These are phyloP conservation scores for Aotearoamyces nothofagi DNA, from an alignment of 2,329 filamentous ascomycete genomes.

Conservation along the genomic window DNA sequence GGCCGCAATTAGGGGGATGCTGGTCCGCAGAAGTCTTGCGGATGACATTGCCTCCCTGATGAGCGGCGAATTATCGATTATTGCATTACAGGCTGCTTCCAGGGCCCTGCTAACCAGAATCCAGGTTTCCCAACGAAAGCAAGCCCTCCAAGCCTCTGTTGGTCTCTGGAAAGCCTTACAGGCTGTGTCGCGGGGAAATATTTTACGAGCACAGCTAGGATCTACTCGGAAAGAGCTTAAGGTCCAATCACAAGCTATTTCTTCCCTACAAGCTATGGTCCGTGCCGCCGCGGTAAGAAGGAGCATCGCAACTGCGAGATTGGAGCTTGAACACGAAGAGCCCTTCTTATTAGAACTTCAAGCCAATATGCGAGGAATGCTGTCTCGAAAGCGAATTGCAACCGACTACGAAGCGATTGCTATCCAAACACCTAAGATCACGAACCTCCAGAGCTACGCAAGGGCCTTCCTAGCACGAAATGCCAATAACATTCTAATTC, in stretches of 20 bases:
- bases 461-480: slow-evolving; percentile 52
- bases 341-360: slow-evolving; percentile 36
- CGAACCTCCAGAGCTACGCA: slow-evolving; percentile 48
- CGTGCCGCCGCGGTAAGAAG: slow-evolving; percentile 39
- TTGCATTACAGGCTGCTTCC: slow-evolving; percentile 47
- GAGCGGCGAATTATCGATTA: slow-evolving; percentile 32
- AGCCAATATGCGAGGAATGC: slow-evolving; percentile 43
- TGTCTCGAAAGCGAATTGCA: slow-evolving; percentile 34
- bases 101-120: slow-evolving; percentile 45
- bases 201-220: slow-evolving; percentile 28
- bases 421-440: slow-evolving; percentile 38
- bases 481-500: slow-evolving; percentile 44
- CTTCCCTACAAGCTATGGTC: slow-evolving; percentile 19
- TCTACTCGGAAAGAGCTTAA: slow-evolving; percentile 37
- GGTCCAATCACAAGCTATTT: slow-evolving; percentile 23
- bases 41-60: slow-evolving; percentile 36
- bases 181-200: slow-evolving; percentile 25
- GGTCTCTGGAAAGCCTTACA: slow-evolving; percentile 34
- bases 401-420: slow-evolving; percentile 38
- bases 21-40: slow-evolving; percentile 39
- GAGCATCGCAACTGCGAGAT: slow-evolving; percentile 31
- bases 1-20: slow-evolving; percentile 50
- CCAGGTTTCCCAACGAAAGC: slow-evolving; percentile 33
- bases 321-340: slow-evolving; percentile 30
- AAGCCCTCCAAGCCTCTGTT: slow-evolving; percentile 33